Evolutionary conservation across 495 filamentous ascomycete genomes (phyloP).

Genomic region (Corynascus novoguineensis): DNA sequence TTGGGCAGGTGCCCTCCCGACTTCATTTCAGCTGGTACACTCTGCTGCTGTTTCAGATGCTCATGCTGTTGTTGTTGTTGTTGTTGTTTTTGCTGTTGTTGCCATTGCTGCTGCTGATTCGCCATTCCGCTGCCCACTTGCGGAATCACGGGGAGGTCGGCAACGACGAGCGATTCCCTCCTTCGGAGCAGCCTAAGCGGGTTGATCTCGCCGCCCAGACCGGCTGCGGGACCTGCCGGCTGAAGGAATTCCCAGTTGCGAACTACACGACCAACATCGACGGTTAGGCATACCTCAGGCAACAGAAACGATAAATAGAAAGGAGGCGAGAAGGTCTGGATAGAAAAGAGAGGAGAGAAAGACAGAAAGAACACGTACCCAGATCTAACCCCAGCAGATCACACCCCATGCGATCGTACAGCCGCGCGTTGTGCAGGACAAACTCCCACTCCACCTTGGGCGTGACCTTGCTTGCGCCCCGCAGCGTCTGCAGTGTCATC

Average conservation of each 20-base stretch:
- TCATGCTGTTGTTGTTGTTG: slow-evolving; percentile 53
- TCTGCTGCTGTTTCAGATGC: slow-evolving; percentile 53
- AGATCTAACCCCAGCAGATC: slow-evolving; percentile 86
- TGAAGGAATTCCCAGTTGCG: slow-evolving; percentile 83
- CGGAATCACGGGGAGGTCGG: slow-evolving; percentile 56
- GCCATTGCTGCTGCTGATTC: slow-evolving; percentile 43
- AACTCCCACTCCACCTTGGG: slow-evolving; percentile 82
- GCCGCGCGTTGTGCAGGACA: slow-evolving; percentile 76
- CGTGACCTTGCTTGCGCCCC: slow-evolving; percentile 76
- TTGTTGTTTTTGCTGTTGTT: slow-evolving; percentile 52
- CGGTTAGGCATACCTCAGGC: too few relatives aligned
- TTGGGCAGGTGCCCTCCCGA: slow-evolving; percentile 48
- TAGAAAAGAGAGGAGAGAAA: not conserved
- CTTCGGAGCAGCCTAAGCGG: slow-evolving; percentile 64
- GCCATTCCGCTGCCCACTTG: slow-evolving; percentile 19
- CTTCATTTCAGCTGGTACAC: slow-evolving; percentile 47
- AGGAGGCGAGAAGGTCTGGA: too few relatives aligned
- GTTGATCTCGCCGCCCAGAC: slow-evolving; percentile 47
- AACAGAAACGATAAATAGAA: not conserved
- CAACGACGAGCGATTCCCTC: slow-evolving; percentile 72
- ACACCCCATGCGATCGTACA: slow-evolving; percentile 94
- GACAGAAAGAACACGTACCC: slow-evolving; percentile 34
- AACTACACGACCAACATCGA: slow-evolving; percentile 37
- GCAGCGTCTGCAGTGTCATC: slow-evolving; percentile 77
- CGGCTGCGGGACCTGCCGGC: slow-evolving; percentile 29